Conservation (phyloP, 805 yeast species). For the Yamadazyma laniorum region DNA sequence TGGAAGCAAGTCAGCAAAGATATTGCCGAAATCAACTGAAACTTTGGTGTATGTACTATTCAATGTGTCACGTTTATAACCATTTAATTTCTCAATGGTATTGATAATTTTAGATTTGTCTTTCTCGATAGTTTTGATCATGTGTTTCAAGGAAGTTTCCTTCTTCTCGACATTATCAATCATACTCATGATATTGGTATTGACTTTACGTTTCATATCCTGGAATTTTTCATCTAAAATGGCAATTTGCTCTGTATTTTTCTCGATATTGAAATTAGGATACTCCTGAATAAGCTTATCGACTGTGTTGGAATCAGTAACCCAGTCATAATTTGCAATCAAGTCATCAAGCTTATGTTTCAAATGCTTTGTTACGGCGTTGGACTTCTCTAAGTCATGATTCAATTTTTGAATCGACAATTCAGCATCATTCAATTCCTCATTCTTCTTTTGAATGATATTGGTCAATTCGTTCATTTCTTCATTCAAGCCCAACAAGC, state of each 20-base stretch:
- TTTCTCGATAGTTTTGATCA: conserved; percentile 83
- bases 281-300: conserved; percentile 57
- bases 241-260: conserved; percentile 56
- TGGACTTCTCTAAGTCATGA: conserved; percentile 54
- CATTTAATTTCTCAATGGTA: conserved; percentile 78
- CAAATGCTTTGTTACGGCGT: conserved; percentile 34
- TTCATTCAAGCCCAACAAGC: conserved; percentile 67
- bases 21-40: conserved; percentile 82
- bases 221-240: conserved; percentile 58
- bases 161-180: conserved; percentile 89
- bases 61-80: conserved; percentile 79
- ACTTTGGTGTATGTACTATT: conserved; percentile 85
- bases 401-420: conserved; percentile 52
- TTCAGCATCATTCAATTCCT: conserved; percentile 45
- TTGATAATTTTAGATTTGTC: conserved; percentile 88
- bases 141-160: conserved; percentile 68
- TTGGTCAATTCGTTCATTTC: conserved; percentile 63
- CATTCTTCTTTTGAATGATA: conserved; percentile 43
- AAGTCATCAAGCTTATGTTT: conserved; percentile 43
- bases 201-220: conserved; percentile 77
- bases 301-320: conserved; percentile 60
- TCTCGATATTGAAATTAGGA: conserved; percentile 60
- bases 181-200: conserved; percentile 84
- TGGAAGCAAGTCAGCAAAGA: conserved; percentile 85
- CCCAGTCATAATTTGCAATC: conserved; percentile 66